Conservation (phyloP, 139 green algal species). For the Chlamydomonas asymmetrica region DNA sequence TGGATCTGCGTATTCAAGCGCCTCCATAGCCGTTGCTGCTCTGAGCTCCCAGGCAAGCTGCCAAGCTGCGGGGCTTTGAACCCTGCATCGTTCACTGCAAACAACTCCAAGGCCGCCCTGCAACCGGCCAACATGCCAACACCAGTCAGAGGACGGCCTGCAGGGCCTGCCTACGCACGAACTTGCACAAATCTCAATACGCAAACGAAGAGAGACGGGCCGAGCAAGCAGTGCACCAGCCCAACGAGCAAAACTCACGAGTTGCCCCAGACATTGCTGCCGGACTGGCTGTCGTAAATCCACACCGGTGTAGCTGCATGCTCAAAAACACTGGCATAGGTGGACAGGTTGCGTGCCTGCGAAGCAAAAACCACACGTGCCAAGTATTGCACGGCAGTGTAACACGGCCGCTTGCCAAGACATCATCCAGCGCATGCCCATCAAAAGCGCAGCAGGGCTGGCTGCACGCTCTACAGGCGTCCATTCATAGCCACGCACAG, state of each 20-base stretch:
- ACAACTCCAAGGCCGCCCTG: slow-evolving; percentile 47
- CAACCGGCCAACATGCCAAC: background rate
- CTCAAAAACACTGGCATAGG: slow-evolving; percentile 34
- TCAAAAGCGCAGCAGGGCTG: too few species aligned
- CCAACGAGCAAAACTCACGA: slow-evolving; percentile 26
- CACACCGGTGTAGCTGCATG: slow-evolving; percentile 33
- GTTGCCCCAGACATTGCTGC: slow-evolving; percentile 54
- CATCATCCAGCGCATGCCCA: too few species aligned
- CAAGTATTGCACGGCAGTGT: too few species aligned
- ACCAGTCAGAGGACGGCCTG: background rate
- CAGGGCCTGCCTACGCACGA: background rate
- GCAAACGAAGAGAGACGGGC: background rate
- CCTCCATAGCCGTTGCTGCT: slow-evolving; percentile 25
- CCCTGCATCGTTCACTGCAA: slow-evolving; percentile 11
- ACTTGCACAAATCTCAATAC: background rate
- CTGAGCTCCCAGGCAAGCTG: slow-evolving; percentile 17
- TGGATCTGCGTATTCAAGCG: slow-evolving; percentile 31
- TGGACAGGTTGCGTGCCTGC: slow-evolving; percentile 25
- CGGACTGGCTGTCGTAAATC: slow-evolving; percentile 42
- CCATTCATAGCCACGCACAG: too few species aligned
- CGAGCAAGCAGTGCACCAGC: too few species aligned
- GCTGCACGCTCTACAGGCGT: too few species aligned
- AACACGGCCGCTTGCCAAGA: too few species aligned
- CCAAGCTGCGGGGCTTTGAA: slow-evolving; percentile 36
- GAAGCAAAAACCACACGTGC: background rate